phyloP scores from a whole-genome alignment of 345 rosid genomes.

The Abelmoschus esculentus region DNA sequence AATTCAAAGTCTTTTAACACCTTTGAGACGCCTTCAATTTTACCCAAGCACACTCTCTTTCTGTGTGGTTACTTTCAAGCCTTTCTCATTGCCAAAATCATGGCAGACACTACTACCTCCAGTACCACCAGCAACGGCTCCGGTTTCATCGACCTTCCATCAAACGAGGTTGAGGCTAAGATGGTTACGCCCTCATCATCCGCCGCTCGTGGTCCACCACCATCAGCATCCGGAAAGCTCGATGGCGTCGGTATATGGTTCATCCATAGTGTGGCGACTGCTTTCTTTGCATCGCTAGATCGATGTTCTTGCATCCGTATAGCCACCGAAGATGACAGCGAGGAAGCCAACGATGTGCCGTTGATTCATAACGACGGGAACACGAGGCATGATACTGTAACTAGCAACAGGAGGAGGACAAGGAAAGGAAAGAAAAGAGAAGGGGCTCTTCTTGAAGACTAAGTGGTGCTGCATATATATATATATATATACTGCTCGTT shows the following conservation, averaged over 20 bases:
- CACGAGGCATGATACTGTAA: constrained; percentile 16
- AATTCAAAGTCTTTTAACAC: not conserved
- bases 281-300: constrained; percentile 55
- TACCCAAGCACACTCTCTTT: not conserved
- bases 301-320: constrained; percentile 59
- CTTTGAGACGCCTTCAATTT: not conserved
- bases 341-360: constrained; percentile 43
- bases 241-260: constrained; percentile 64
- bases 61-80: not conserved
- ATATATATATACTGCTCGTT: not conserved
- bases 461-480: not conserved
- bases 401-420: constrained; percentile 28
- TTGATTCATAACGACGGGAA: constrained; percentile 43
- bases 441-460: constrained; percentile 10
- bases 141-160: constrained; percentile 27
- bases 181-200: constrained; percentile 17
- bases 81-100: constrained; percentile 16
- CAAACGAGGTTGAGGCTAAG: constrained; percentile 22
- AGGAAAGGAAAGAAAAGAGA: constrained; percentile 26
- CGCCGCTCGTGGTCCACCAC: constrained; percentile 25
- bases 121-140: constrained; percentile 22
- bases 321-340: constrained; percentile 45
- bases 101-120: constrained; percentile 33
- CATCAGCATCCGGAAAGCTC: constrained; percentile 37
- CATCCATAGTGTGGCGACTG: constrained; percentile 42